These are phyloP conservation scores for Geotrichum phurueaensis DNA, from an alignment of 1,139 yeast species.

Conservation along the genomic window DNA sequence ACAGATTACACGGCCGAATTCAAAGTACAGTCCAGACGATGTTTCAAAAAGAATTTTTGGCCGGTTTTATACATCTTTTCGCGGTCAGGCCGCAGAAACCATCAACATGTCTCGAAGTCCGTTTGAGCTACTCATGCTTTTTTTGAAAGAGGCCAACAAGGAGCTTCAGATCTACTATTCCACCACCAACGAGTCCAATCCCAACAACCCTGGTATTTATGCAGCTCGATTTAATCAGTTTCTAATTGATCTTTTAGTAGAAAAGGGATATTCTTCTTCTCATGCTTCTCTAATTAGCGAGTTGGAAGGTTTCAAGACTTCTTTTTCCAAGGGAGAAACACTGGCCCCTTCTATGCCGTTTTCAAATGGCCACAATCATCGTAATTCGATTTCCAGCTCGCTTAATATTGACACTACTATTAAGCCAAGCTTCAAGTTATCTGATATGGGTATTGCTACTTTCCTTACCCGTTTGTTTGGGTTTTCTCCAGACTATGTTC, in stretches of 20 bases:
- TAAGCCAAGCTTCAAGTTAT: slow-evolving; percentile 27
- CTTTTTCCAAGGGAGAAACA: slow-evolving; percentile 14
- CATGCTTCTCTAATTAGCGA: slow-evolving; percentile 29
- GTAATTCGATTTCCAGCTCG: slow-evolving; percentile 5
- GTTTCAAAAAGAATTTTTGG: slow-evolving; percentile 19
- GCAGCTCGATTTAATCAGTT: slow-evolving; percentile 54
- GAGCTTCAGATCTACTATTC: slow-evolving; percentile 38
- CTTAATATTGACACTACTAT: slow-evolving; percentile 3
- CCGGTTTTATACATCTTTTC: slow-evolving; percentile 14
- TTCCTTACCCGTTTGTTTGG: slow-evolving; percentile 24
- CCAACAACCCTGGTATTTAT: slow-evolving; percentile 42
- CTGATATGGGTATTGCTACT: slow-evolving; percentile 29
- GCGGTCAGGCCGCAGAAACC: slow-evolving; percentile 15
- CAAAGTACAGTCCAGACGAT: slow-evolving; percentile 15
- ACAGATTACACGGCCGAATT: background rate
- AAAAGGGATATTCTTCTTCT: slow-evolving; percentile 29
- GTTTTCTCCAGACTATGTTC: slow-evolving; percentile 27
- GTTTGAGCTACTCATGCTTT: slow-evolving; percentile 61
- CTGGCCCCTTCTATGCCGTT: slow-evolving; percentile 6
- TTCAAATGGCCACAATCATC: slow-evolving; percentile 5
- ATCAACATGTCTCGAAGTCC: slow-evolving; percentile 43
- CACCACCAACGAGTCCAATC: slow-evolving; percentile 28
- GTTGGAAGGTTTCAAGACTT: slow-evolving; percentile 29
- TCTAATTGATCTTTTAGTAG: slow-evolving; percentile 44
- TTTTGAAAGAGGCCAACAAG: slow-evolving; percentile 58